Evolutionary conservation across 1,284 basidiomycete species (phyloP), one percentile per base, ranked within the genome.

Genomic region (Golubevia sp.): DNA sequence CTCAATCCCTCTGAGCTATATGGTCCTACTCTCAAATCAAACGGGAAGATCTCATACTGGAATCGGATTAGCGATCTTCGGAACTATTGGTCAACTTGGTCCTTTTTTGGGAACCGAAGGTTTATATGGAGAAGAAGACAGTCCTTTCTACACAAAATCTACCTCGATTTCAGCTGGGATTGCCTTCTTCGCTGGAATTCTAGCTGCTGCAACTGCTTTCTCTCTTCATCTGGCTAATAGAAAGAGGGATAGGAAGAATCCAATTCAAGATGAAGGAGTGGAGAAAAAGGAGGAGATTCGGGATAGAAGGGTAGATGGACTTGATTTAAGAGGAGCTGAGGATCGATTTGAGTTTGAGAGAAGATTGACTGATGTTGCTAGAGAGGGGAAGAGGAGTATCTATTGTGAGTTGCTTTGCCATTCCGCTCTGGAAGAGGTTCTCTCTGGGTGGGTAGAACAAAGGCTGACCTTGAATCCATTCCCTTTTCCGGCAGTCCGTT

Each of bases 1-100:
- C 11, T 68, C 62, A 21, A 71, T 76, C 23, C 74, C 73, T 4
- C 49, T 77, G 15, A 58, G 67, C 7, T 77, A 77, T 60, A 73
- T 73, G 64, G 72, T 67, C 67, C 53, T 76, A 21, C 66, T 74
- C 21, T 58, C 58, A 49, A 77, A 77, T 49, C 59, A 63, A 49
- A 30, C 58, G 0, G 66, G 66, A 56, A 70, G 74, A 49, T 68
- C 64, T n/a, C 67, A 69, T 15, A 59, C 61, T 15, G 76, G 76
- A 2, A 25, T 71, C 5, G 70, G 62, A 0, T 55, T 77, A 15
- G 62, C 69, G 18, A 66, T 74, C 27, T 70, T 76, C 44, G 75
- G 70, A 1, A 71, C 68, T 0, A 61, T 76, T 30, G 71, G 74
- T 6, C 76, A 77, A 56, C 67, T 66, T 51, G 73, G 71, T 1